Base-by-base conservation (phyloP, 768 basidiomycete species). In the Rhodotorula kratochvilovae region DNA sequence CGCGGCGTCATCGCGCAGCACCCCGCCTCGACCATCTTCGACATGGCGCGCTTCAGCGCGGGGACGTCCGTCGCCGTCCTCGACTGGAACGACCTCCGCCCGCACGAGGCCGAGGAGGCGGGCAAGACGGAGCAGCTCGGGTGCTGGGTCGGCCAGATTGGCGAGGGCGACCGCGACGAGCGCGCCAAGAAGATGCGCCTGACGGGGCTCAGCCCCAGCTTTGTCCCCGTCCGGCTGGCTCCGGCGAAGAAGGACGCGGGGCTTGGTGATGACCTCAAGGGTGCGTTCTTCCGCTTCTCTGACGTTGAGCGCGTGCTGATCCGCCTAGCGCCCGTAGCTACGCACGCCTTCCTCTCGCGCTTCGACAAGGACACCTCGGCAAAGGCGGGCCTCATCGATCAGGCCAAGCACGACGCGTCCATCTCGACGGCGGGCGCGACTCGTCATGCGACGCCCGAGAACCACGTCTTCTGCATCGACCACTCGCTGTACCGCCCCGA, bases 401-500 rank as follows among this genome's bases (percentile, higher is more conserved):
- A 74, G 48, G 73, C 73, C 16, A 42, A 51, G 19, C 73, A 74
- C 66, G 67, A 69, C 35, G 50, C 61, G 17, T 66, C 65, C 48
- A 68, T 72, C 42, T 58, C 68, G 10, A 59, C 42, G 6, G 42
- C 68, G 29, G 57, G 36, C 5, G 21, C 57, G 5, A 43, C n/a
- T 11, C 56, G 61, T 3, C 61, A 70, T 53, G 48, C 25, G 27
- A 60, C 67, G 17, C 73, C 73, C 23, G 73, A 74, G 42, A 35
- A 67, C 21, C 73, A 74, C 48, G 59, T 74, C 46, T 61, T 74
- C 59, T 74, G 73, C 51, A 63, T 74, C 69, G 73, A 74, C 63
- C 67, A 67, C 53, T 65, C 73, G 15, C 69, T 74, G 7, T 70
- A 69, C 59, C 73, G 67, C 23, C 68, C 73, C n/a, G 69, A 69